Evolutionary conservation across 768 basidiomycete genomes (phyloP).

Genomic region (Boletus barrowsii): DNA sequence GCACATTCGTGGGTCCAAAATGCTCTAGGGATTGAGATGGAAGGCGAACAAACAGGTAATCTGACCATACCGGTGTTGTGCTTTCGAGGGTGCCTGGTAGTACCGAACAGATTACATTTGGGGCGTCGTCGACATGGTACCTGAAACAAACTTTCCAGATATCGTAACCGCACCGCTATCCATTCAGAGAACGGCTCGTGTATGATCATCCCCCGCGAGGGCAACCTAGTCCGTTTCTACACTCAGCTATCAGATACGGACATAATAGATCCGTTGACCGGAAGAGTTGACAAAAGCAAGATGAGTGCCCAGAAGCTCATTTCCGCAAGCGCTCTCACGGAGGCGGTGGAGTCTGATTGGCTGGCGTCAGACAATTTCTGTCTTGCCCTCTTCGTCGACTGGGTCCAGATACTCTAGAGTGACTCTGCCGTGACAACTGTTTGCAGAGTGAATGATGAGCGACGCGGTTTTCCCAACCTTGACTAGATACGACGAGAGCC

Average conservation of each 20-base stretch:
- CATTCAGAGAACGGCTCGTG: conserved; percentile 65
- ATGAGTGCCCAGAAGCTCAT: conserved; percentile 50
- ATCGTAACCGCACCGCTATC: conserved; percentile 59
- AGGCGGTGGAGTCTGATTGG: not conserved
- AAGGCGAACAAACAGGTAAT: conserved; percentile 42
- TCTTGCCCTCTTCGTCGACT: conserved; percentile 27
- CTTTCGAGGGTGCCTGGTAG: not conserved
- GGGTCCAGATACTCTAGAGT: conserved; percentile 13
- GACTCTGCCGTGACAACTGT: conserved; percentile 3
- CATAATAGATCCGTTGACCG: conserved; percentile 40
- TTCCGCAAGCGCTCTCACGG: conserved; percentile 36
- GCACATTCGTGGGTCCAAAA: conserved; percentile 45
- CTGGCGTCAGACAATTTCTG: conserved; percentile 20
- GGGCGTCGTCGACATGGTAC: conserved; percentile 70
- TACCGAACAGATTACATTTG: conserved; percentile 58
- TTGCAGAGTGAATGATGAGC: not conserved
- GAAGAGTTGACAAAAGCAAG: conserved; percentile 51
- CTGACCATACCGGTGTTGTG: not conserved
- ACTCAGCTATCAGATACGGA: conserved; percentile 58
- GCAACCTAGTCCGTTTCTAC: conserved; percentile 62
- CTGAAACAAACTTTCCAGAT: conserved; percentile 70
- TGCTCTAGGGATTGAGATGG: conserved; percentile 40
- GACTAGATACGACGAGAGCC: conserved; percentile 21
- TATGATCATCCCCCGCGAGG: conserved; percentile 70
- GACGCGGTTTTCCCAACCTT: conserved; percentile 7